Percentiles rank a stretch among this genome's conserved stretches.
Evolutionary conservation across 2,329 filamentous ascomycete species (phyloP).

Genomic region (Colletotrichum orchidophilum): DNA sequence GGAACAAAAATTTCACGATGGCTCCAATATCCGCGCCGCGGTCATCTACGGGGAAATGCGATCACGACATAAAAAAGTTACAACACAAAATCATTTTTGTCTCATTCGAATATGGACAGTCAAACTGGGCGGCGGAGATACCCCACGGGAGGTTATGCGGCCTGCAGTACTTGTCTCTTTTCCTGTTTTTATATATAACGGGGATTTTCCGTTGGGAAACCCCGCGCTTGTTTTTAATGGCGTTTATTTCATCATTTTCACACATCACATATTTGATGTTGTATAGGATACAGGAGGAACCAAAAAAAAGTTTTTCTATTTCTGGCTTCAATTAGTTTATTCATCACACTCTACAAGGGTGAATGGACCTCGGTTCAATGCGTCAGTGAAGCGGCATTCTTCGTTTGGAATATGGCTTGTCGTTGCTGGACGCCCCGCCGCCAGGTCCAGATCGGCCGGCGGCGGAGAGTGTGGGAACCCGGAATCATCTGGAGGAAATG

Average conservation of each 20-base stretch:
- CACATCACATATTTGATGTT: slow-evolving; percentile 11
- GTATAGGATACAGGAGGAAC: neutral
- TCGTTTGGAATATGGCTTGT: neutral
- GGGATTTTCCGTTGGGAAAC: neutral
- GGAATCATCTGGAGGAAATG: neutral
- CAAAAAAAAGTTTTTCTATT: slow-evolving; percentile 19
- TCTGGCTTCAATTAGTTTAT: neutral
- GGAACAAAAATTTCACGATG: slow-evolving; percentile 14
- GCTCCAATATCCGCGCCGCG: slow-evolving; percentile 27
- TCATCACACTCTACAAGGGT: neutral
- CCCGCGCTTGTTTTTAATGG: slow-evolving; percentile 6
- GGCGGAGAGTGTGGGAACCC: slow-evolving; percentile 14
- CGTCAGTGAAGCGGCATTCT: neutral
- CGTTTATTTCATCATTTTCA: slow-evolving; percentile 24
- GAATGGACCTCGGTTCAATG: neutral
- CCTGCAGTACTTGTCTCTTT: slow-evolving; percentile 28
- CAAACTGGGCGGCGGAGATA: slow-evolving; percentile 26
- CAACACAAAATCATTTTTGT: slow-evolving; percentile 9
- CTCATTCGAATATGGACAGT: slow-evolving; percentile 19
- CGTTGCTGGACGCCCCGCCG: neutral
- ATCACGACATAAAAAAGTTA: slow-evolving; percentile 30
- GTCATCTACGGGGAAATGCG: slow-evolving; percentile 32
- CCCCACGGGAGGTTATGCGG: slow-evolving; percentile 22
- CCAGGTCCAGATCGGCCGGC: slow-evolving; percentile 1
- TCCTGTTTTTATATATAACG: neutral